phyloP scores from a whole-genome alignment of 164 flowering plant genomes.

The Cinnamomum chago region DNA sequence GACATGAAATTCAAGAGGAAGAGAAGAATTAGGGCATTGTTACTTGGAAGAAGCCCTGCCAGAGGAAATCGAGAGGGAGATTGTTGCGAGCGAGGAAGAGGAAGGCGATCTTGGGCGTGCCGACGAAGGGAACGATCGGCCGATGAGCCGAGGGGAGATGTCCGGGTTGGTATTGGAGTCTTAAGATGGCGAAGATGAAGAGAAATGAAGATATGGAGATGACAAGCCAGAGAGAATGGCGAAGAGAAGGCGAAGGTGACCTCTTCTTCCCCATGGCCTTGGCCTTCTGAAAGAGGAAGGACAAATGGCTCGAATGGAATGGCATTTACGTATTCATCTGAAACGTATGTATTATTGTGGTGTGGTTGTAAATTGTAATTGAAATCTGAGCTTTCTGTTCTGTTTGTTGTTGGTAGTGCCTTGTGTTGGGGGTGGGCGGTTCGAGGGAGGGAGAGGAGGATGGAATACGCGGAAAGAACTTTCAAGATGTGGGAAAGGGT shows the following conservation, averaged over 20 bases:
- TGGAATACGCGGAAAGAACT: too few relatives aligned
- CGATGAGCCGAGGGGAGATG: background rate
- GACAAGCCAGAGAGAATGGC: conserved; percentile 7
- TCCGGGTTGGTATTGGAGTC: conserved; percentile 30
- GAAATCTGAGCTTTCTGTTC: background rate
- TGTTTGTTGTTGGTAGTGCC: too few relatives aligned
- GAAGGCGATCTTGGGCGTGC: conserved; percentile 71
- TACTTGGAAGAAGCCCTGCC: conserved; percentile 67
- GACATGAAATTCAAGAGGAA: background rate
- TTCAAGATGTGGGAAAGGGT: too few relatives aligned
- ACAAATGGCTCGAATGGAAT: too few relatives aligned
- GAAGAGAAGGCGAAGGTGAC: background rate
- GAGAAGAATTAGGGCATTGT: background rate
- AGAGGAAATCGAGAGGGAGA: conserved; percentile 93
- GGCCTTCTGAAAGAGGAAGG: background rate
- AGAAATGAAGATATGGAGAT: conserved; percentile 33
- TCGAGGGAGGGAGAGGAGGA: too few relatives aligned
- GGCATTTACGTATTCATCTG: background rate
- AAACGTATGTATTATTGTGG: too few relatives aligned
- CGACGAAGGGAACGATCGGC: conserved; percentile 22
- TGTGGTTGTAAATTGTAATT: background rate
- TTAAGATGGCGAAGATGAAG: conserved; percentile 38
- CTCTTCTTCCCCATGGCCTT: conserved; percentile 5
- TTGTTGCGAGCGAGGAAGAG: conserved; percentile 61
- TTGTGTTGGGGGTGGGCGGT: too few relatives aligned